Evolutionary conservation across 2,329 filamentous ascomycete genomes (phyloP).

Genomic region (Diaporthe capsici): DNA sequence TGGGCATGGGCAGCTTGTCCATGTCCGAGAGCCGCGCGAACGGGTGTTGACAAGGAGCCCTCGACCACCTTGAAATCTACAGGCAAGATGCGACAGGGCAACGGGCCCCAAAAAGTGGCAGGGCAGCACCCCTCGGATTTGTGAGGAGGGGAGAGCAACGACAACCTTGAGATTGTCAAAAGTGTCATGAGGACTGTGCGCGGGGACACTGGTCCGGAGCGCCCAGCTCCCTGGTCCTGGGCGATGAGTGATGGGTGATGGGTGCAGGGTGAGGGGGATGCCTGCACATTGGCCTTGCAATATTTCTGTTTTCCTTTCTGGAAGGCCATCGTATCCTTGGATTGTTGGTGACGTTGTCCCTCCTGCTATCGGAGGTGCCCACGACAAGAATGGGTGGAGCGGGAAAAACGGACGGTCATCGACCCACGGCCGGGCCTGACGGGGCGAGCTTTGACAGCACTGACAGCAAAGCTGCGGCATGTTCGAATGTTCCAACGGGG

Average conservation of each 20-base stretch:
- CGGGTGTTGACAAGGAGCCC: slow-evolving; percentile 31
- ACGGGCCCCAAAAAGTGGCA: not conserved
- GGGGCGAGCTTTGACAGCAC: slow-evolving; percentile 29
- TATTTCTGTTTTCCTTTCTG: not conserved
- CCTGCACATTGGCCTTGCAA: not conserved
- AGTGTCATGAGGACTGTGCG: slow-evolving; percentile 26
- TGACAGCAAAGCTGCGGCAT: slow-evolving; percentile 25
- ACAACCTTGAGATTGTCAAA: slow-evolving; percentile 22
- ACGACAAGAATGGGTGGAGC: slow-evolving; percentile 5
- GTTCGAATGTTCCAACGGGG: slow-evolving; percentile 21
- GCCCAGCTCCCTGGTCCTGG: slow-evolving; percentile 24
- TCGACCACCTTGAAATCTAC: slow-evolving; percentile 19
- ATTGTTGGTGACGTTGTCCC: slow-evolving; percentile 5
- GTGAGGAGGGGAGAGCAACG: not conserved
- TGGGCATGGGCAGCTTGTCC: slow-evolving; percentile 29
- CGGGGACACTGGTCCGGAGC: slow-evolving; percentile 19
- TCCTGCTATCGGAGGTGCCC: not conserved
- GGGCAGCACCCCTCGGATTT: slow-evolving; percentile 10
- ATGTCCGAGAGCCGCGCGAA: slow-evolving; percentile 28
- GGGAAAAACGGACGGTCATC: slow-evolving; percentile 12
- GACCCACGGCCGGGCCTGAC: slow-evolving; percentile 25
- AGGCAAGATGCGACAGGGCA: slow-evolving; percentile 23
- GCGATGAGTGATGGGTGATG: not conserved
- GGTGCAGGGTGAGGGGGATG: not conserved
- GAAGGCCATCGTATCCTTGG: not conserved